Base-by-base conservation (phyloP, 108 stramenopile species). In the Schizochytrium sp. region DNA sequence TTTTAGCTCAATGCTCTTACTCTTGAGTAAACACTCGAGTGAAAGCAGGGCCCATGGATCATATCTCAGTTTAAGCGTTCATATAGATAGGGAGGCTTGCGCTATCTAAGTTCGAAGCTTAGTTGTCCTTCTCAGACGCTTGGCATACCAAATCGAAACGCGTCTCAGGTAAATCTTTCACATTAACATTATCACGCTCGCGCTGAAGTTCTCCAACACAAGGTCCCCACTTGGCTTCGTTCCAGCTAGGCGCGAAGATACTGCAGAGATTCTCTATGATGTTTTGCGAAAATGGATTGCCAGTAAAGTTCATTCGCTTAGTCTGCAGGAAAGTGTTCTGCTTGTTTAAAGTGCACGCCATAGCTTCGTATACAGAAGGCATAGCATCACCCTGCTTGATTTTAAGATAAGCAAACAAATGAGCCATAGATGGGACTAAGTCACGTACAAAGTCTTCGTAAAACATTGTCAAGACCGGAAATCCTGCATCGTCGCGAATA, bases 191-290 rank as follows among this genome's bases (percentile, higher is more conserved):
- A 42, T 47, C 10, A 13, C 76, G 76, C 50, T 83, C 76, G 50
- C 53, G 76, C 76, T 83, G 76, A 13, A 83, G 47, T 13, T 5
- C 10, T n/a, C 76, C 76, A 7, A 10, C 28, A 53, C 76, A 83
- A 55, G 47, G 50, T 10, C 76, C 76, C 76, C 76, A 83, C 76
- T 83, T 83, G 76, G 76, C 76, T n/a, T 49, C 47, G 53, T 83
- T 83, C 76, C 76, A 83, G 0, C 15, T 50, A 28, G n/a, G n/a
- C 12, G 45, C 76, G 5, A 83, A 83, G 76, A 17, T 49, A 8
- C 55, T 40, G 76, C 76, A 83, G 5, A 83, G 53, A n/a, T 83
- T 53, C 1, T 40, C 28, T 10, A 53, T 53, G 28, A 42, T 3
- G 47, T 10, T n/a, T 15, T 38, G 19, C 50, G 53, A 40, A 55